Conservation (phyloP, 2,329 filamentous ascomycete genomes). For the Immersiporthe knoxdaviesiana region DNA sequence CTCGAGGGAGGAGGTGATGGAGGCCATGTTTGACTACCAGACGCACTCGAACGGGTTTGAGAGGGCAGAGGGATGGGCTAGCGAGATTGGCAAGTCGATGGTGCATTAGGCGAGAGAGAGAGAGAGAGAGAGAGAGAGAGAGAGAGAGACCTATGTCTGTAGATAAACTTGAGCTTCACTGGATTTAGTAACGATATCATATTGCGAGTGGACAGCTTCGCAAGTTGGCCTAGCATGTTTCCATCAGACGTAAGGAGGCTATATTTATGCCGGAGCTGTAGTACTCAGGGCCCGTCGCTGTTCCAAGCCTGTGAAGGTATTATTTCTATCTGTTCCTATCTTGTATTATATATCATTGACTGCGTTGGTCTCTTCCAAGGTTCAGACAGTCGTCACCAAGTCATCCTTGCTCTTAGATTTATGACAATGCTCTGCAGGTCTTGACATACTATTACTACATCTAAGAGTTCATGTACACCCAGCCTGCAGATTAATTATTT, state of each 20-base stretch:
- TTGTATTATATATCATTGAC: not conserved
- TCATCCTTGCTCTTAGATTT: not conserved
- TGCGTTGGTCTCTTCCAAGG: not conserved
- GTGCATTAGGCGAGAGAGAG: slow-evolving; percentile 37
- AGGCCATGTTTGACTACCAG: slow-evolving; percentile 78
- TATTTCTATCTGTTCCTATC: not conserved
- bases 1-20: slow-evolving; percentile 70
- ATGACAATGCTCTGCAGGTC: not conserved
- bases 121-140: not conserved
- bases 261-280: not conserved
- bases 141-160: not conserved
- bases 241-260: not conserved
- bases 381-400: too few species aligned
- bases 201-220: not conserved
- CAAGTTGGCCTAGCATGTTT: not conserved
- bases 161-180: not conserved
- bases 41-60: slow-evolving; percentile 78
- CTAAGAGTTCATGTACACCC: not conserved
- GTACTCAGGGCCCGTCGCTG: not conserved
- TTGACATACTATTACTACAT: not conserved
- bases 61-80: slow-evolving; percentile 76
- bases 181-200: not conserved
- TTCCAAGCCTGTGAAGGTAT: not conserved
- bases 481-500: not conserved
- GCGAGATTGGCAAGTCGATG: slow-evolving; percentile 85